Evolutionary conservation across 305 asterid species (phyloP).

Genomic region (Fraxinus paxiana): DNA sequence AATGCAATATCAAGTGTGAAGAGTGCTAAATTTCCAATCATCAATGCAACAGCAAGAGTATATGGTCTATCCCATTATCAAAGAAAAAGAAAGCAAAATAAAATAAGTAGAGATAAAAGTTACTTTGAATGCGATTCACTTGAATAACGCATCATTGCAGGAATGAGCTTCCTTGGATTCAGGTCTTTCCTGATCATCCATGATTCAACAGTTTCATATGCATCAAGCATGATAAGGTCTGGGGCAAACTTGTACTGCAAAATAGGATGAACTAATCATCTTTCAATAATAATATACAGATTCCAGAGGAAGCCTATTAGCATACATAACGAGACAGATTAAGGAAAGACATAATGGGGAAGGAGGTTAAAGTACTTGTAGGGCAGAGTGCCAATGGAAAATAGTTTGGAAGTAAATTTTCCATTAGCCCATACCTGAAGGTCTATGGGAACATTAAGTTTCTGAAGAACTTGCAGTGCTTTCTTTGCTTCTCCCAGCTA

Average conservation of each 20-base stretch:
- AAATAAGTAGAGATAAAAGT: slow-evolving; percentile 28
- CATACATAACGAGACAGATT: slow-evolving; percentile 9
- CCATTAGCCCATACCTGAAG: slow-evolving; percentile 64
- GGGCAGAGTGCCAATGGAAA: slow-evolving; percentile 2
- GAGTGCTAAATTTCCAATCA: not conserved
- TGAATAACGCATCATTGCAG: slow-evolving; percentile 99
- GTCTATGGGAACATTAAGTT: slow-evolving; percentile 74
- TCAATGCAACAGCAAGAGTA: not conserved
- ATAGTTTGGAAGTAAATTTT: slow-evolving; percentile 17
- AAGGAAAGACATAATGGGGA: slow-evolving; percentile 12
- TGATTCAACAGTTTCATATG: slow-evolving; percentile 97
- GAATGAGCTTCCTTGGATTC: slow-evolving; percentile 92
- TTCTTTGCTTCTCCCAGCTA: slow-evolving; percentile 98
- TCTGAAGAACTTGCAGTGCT: slow-evolving; percentile 93
- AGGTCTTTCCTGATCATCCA: slow-evolving; percentile 90
- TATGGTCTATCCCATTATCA: not conserved
- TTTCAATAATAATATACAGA: slow-evolving; percentile 23
- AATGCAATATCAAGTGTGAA: not conserved
- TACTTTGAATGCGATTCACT: slow-evolving; percentile 98
- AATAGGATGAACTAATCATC: slow-evolving; percentile 18
- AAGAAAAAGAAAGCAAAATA: slow-evolving; percentile 13
- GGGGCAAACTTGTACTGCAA: slow-evolving; percentile 97
- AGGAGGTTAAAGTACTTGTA: slow-evolving; percentile 12
- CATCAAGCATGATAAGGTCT: slow-evolving; percentile 94
- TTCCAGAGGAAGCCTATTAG: slow-evolving; percentile 1